These are phyloP conservation scores for Fusarium hostae DNA, from an alignment of 2,329 filamentous ascomycete genomes.

Conservation along the genomic window DNA sequence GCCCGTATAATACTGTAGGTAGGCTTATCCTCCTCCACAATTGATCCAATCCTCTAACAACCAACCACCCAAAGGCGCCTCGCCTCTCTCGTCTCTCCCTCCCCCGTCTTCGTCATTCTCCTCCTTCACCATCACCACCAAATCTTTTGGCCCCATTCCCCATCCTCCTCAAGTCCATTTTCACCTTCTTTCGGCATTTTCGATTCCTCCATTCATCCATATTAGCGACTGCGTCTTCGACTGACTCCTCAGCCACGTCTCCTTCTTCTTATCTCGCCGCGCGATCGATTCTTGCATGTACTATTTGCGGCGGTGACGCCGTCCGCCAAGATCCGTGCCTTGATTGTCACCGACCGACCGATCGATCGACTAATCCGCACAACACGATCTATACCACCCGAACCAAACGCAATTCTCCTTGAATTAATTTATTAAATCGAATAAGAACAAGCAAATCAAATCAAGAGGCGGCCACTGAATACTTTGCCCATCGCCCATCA, in stretches of 20 bases:
- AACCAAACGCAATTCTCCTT: constrained; percentile 27
- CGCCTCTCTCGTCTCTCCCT: constrained; percentile 27
- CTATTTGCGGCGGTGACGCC: constrained; percentile 46
- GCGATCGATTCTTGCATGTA: constrained; percentile 45
- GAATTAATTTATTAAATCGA: not conserved
- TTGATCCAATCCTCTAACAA: constrained; percentile 7
- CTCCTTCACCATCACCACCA: constrained; percentile 20
- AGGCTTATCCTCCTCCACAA: constrained; percentile 36
- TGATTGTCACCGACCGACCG: constrained; percentile 32
- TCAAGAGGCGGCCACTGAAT: not conserved
- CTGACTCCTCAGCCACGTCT: not conserved
- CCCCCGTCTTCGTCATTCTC: constrained; percentile 27
- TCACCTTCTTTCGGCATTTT: constrained; percentile 23
- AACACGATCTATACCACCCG: constrained; percentile 26
- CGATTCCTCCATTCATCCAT: constrained; percentile 11
- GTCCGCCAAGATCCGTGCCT: constrained; percentile 41
- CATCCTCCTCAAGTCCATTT: constrained; percentile 12
- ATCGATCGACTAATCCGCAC: constrained; percentile 33
- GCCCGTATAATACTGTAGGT: not conserved
- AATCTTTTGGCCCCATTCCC: constrained; percentile 13
- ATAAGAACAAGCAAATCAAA: not conserved
- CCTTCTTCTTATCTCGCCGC: constrained; percentile 23
- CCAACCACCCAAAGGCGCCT: constrained; percentile 23
- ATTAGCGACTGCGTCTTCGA: not conserved
- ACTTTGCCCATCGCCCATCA: constrained; percentile 36